These are phyloP conservation scores for Lactifluus piperatus DNA, from an alignment of 768 basidiomycete genomes.

Conservation along the genomic window DNA sequence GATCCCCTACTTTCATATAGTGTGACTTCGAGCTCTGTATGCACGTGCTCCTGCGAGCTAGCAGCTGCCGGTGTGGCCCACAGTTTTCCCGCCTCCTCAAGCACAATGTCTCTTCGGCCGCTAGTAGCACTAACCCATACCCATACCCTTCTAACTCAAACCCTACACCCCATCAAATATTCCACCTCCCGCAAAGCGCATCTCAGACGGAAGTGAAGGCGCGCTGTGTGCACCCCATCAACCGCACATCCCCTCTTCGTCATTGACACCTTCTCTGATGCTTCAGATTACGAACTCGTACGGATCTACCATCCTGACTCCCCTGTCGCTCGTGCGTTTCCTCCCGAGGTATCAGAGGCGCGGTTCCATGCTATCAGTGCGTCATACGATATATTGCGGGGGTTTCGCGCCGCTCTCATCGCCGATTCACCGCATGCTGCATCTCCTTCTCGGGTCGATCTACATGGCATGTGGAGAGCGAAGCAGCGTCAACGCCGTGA, in stretches of 20 bases:
- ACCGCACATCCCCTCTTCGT: conserved; percentile 10
- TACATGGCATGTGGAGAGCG: conserved; percentile 35
- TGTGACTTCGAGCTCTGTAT: not conserved
- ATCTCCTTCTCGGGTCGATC: conserved; percentile 8
- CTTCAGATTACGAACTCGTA: conserved; percentile 71
- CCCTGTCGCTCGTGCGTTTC: conserved; percentile 31
- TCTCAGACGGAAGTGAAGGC: conserved; percentile 31
- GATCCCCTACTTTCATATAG: not conserved
- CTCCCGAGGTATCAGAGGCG: conserved; percentile 45
- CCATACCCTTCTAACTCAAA: conserved; percentile 28
- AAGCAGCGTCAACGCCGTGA: conserved; percentile 28
- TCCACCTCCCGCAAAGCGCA: conserved; percentile 31
- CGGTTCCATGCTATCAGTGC: conserved; percentile 61
- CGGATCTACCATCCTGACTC: conserved; percentile 75
- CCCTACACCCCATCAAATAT: conserved; percentile 34
- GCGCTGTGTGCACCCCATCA: conserved; percentile 27
- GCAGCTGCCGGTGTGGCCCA: not conserved
- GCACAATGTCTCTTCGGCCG: not conserved
- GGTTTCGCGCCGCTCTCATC: conserved; percentile 30
- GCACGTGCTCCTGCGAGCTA: not conserved
- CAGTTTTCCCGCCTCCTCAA: not conserved
- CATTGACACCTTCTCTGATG: not conserved
- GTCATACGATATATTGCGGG: conserved; percentile 58
- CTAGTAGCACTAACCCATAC: conserved; percentile 26
- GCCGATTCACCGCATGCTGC: conserved; percentile 22